Base-by-base conservation (phyloP, 371 early-diverging fungal species). In the Lichtheimia ramosa region DNA sequence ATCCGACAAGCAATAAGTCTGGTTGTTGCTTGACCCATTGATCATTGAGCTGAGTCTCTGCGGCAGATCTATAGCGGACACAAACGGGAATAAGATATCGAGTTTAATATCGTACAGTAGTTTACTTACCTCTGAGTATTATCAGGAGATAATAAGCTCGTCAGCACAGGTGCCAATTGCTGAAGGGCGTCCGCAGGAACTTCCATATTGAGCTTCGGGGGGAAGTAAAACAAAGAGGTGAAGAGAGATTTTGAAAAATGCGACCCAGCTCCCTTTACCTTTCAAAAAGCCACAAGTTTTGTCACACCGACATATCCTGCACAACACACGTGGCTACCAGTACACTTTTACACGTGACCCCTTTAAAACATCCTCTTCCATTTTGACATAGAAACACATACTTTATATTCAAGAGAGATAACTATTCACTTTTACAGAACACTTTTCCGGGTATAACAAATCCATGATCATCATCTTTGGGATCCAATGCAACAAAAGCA, bases 11-110 rank as follows among this genome's bases (percentile, higher is more conserved):
- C 12, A 90, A 73, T 14, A 87, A 74, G 56, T 84, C 87, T 25
- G 88, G 90, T 65, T 84, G 83, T 66, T 83, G 75, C 59, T 79
- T 77, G 54, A 86, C 81, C 90, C 89, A 92, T 59, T 87, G 81
- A 34, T 85, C 77, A 69, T 89, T 85, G 48, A 93, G 79, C 63
- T 85, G 81, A 40, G 81, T 70, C 73, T 93, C 93, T 34, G 92
- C 90, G 28, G 77, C 77, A 34, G 86, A 77, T 64, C 93, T 86
- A 57, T 56, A 49, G 24, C 23, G 39, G 40, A 40, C 15, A 34
- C 34, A 8, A 27, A 34, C 34, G 34, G 34, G 34, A 34, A 34
- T 34, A 34, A 34, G 34, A 34, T 34, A 34, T 10, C 34, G 34
- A 34, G 34, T 34, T 10, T n/a, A n/a, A 10, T 8, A 2, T 34